These are phyloP conservation scores for Cytidiella melzeri DNA, from an alignment of 768 basidiomycete genomes.

Conservation along the genomic window DNA sequence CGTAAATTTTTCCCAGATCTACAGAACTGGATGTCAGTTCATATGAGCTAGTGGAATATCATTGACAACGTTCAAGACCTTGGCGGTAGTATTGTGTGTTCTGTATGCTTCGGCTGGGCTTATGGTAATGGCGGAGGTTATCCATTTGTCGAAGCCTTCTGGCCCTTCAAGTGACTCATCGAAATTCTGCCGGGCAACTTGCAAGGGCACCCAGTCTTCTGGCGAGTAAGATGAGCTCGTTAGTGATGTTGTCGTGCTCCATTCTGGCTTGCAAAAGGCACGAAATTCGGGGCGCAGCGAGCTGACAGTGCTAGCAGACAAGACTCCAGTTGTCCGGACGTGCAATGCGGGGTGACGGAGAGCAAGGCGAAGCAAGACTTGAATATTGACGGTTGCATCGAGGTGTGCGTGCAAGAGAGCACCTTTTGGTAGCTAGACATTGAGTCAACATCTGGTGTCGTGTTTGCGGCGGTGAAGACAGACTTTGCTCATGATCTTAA, in stretches of 20 bases:
- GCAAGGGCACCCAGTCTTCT: conserved; percentile 49
- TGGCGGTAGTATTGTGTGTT: conserved; percentile 63
- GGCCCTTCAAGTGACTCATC: conserved; percentile 47
- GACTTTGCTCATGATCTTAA: conserved; percentile 57
- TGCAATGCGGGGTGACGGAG: conserved; percentile 55
- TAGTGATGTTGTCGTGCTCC: conserved; percentile 25
- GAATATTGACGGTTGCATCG: conserved; percentile 62
- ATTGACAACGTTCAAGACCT: conserved; percentile 37
- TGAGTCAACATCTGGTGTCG: background rate
- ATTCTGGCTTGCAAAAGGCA: conserved; percentile 34
- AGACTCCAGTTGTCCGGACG: conserved; percentile 37
- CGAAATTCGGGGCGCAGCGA: conserved; percentile 47
- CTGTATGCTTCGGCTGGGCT: conserved; percentile 66
- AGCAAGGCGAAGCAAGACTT: conserved; percentile 47
- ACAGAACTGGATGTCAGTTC: conserved; percentile 1
- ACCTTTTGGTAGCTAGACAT: conserved; percentile 70
- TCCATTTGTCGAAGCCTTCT: conserved; percentile 65
- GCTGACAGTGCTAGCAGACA: conserved; percentile 37
- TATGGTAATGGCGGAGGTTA: conserved; percentile 53
- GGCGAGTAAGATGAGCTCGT: conserved; percentile 39
- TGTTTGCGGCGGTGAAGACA: background rate
- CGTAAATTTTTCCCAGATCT: conserved; percentile 77
- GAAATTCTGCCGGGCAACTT: conserved; percentile 49
- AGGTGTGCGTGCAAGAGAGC: conserved; percentile 69
- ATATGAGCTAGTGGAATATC: too few species aligned